Conservation (phyloP, 192 early-diverging fungal species). For the Coemansia sp. region DNA sequence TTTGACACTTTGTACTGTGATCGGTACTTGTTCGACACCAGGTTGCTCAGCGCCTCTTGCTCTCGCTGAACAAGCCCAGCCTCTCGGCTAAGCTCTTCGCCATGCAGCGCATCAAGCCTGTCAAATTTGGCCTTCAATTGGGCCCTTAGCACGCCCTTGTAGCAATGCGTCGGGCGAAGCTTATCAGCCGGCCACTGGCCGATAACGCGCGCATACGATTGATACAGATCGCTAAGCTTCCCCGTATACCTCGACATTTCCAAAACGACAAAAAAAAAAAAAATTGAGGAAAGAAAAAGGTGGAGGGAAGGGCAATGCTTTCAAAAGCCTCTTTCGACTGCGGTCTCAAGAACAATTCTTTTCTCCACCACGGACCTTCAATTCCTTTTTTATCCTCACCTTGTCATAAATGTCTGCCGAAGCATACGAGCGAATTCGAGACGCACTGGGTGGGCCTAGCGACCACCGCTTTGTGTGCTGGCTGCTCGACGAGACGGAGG, state of each 20-base stretch:
- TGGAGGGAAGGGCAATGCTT: background rate
- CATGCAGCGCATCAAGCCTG: conserved; percentile 18
- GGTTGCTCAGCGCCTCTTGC: conserved; percentile 22
- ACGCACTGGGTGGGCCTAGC: conserved; percentile 21
- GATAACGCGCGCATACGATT: conserved; percentile 60
- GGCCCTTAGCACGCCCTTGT: conserved; percentile 59
- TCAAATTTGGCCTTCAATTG: conserved; percentile 44
- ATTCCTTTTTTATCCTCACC: background rate
- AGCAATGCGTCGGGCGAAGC: conserved; percentile 66
- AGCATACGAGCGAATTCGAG: conserved; percentile 1
- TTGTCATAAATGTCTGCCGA: background rate
- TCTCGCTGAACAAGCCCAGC: conserved; percentile 17
- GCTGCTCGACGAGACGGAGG: conserved; percentile 20
- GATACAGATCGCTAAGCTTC: conserved; percentile 54
- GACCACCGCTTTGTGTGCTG: conserved; percentile 26
- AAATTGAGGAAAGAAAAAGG: background rate
- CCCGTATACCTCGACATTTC: conserved; percentile 35
- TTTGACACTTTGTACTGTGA: conserved; percentile 24
- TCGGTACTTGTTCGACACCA: conserved; percentile 28
- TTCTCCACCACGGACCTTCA: background rate
- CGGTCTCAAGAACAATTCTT: background rate
- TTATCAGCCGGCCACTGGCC: conserved; percentile 65
- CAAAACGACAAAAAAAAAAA: background rate
- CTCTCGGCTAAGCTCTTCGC: conserved; percentile 23
- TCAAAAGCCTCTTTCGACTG: background rate